These are phyloP conservation scores for Pseudoneurospora amorphoporcata DNA, from an alignment of 495 filamentous ascomycete genomes.

Conservation along the genomic window DNA sequence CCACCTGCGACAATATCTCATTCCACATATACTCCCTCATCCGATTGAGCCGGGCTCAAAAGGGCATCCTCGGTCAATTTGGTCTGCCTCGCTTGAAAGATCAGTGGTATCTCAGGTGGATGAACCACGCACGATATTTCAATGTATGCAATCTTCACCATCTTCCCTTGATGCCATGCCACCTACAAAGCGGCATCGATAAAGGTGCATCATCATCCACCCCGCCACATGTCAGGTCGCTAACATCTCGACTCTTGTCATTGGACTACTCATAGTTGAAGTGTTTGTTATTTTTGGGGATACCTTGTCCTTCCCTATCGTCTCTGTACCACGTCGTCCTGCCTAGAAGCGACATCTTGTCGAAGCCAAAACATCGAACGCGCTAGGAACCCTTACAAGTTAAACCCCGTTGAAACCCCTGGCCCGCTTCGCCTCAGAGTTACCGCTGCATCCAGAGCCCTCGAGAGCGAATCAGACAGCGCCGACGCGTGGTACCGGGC, in stretches of 20 bases:
- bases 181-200: background rate
- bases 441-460: slow-evolving; percentile 23
- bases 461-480: slow-evolving; percentile 23
- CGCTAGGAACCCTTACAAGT: background rate
- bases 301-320: background rate
- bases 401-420: background rate
- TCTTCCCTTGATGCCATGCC: background rate
- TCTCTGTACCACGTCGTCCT: background rate
- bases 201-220: background rate
- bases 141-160: background rate
- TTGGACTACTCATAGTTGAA: background rate
- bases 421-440: slow-evolving; percentile 21
- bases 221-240: background rate
- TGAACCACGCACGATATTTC: slow-evolving; percentile 3
- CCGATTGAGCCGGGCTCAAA: background rate
- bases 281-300: background rate
- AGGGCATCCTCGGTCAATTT: background rate
- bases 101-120: no score
- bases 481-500: slow-evolving; percentile 23
- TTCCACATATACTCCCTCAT: background rate
- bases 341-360: slow-evolving; percentile 7
- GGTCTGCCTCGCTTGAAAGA: slow-evolving; percentile 1
- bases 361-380: background rate
- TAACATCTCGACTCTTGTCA: background rate
- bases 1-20: background rate